Conservation (phyloP, 1,139 yeast genomes). For the Hyphopichia wangnamkhiaoensis region DNA sequence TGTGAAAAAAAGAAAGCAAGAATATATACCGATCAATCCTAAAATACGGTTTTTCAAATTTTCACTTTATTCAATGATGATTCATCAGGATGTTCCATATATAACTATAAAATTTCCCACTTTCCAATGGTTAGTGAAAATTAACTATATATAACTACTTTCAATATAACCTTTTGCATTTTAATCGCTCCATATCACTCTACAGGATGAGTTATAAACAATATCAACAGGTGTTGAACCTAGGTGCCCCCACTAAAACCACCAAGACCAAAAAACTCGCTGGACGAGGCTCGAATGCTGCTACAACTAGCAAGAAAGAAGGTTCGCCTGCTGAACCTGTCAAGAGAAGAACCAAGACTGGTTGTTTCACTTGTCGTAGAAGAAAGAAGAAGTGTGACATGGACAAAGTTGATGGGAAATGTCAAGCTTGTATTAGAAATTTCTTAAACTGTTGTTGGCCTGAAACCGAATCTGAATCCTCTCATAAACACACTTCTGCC, state of each 20-base stretch:
- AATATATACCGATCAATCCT: too few relatives aligned
- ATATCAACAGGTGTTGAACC: slow-evolving; percentile 46
- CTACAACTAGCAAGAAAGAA: slow-evolving; percentile 3
- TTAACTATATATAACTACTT: neutral
- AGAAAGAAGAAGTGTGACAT: slow-evolving; percentile 53
- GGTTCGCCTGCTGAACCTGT: slow-evolving; percentile 10
- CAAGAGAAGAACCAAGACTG: slow-evolving; percentile 43
- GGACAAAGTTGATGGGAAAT: slow-evolving; percentile 43
- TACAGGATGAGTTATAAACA: slow-evolving; percentile 31
- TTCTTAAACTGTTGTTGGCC: slow-evolving; percentile 52
- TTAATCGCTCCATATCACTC: neutral
- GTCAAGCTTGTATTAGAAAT: slow-evolving; percentile 50
- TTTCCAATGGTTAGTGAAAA: too few relatives aligned
- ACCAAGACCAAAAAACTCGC: slow-evolving; percentile 12
- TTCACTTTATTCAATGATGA: too few relatives aligned
- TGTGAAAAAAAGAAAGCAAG: neutral
- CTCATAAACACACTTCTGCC: neutral
- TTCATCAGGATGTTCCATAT: too few relatives aligned
- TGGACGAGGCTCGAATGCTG: slow-evolving; percentile 11
- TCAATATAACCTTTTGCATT: neutral
- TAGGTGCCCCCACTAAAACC: slow-evolving; percentile 18
- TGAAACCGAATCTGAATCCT: slow-evolving; percentile 8
- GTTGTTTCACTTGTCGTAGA: slow-evolving; percentile 46
- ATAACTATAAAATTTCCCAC: too few relatives aligned
- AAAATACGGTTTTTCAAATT: too few relatives aligned